Conservation (phyloP, 1,284 basidiomycete genomes). For the Takashimella koratensis region DNA sequence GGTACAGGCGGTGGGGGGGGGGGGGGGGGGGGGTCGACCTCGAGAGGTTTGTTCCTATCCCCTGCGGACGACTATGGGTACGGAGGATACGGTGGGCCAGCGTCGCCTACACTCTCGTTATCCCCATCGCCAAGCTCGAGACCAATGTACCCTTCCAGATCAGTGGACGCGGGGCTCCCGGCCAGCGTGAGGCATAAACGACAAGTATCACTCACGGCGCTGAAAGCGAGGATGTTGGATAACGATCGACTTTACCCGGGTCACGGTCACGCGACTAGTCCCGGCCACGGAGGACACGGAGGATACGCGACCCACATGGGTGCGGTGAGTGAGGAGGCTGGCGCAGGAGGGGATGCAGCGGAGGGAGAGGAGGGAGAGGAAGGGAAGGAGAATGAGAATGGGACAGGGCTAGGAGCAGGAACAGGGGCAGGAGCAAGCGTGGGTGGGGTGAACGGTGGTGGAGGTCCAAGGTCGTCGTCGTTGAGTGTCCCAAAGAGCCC, state of each 20-base stretch:
- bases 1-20: neutral
- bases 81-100: constrained; percentile 2
- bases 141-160: neutral
- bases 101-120: neutral
- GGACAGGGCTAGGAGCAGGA: neutral
- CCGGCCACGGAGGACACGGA: constrained; percentile 44
- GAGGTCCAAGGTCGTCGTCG: neutral
- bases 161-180: constrained; percentile 63
- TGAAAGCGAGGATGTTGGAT: constrained; percentile 78
- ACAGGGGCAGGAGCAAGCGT: too few relatives aligned
- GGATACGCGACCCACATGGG: neutral
- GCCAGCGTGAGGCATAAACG: constrained; percentile 77
- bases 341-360: constrained; percentile 2
- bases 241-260: too few relatives aligned
- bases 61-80: constrained; percentile 10
- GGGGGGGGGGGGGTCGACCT: too few relatives aligned
- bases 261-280: too few relatives aligned
- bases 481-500: too few relatives aligned
- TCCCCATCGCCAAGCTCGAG: neutral
- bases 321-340: constrained; percentile 9
- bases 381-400: neutral
- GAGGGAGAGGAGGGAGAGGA: neutral
- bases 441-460: neutral
- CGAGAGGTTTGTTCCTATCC: constrained; percentile 15
- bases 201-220: constrained; percentile 76